A percentile compares a stretch with the other conserved stretches of the same genome.
These are phyloP conservation scores for Arthrobotrys pseudoclavata DNA, from an alignment of 2,329 filamentous ascomycete genomes.

Conservation along the genomic window DNA sequence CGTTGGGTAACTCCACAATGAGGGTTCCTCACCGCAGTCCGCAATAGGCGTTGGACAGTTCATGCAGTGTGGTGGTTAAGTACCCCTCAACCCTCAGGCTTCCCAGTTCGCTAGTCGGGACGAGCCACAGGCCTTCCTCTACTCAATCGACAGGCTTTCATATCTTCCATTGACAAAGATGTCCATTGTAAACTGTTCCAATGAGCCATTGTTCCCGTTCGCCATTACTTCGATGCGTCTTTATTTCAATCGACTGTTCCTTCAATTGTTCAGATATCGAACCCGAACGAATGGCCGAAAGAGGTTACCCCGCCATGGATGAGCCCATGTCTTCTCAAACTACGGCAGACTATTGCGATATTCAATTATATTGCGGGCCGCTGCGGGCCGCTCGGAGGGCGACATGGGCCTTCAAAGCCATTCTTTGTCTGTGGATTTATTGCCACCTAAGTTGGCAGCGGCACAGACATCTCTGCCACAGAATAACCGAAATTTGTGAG, in stretches of 20 bases:
- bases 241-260: not conserved
- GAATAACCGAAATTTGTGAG: not conserved
- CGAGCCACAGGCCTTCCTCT: not conserved
- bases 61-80: not conserved
- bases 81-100: not conserved
- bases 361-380: not conserved
- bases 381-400: not conserved
- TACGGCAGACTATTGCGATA: no score
- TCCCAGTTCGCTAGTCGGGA: not conserved
- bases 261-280: not conserved
- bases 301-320: not conserved
- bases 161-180: not conserved
- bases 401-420: not conserved
- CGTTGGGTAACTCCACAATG: not conserved
- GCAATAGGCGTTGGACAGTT: not conserved
- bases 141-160: not conserved
- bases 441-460: not conserved
- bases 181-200: no score
- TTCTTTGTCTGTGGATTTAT: not conserved
- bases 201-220: not conserved
- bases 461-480: constrained; percentile 5
- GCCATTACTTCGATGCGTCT: not conserved
- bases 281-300: not conserved
- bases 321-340: not conserved
- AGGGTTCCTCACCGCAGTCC: not conserved